Evolutionary conservation across 306 rosid species (phyloP), one percentile per base, ranked within the genome.

Genomic region (Lotus japonicus): DNA sequence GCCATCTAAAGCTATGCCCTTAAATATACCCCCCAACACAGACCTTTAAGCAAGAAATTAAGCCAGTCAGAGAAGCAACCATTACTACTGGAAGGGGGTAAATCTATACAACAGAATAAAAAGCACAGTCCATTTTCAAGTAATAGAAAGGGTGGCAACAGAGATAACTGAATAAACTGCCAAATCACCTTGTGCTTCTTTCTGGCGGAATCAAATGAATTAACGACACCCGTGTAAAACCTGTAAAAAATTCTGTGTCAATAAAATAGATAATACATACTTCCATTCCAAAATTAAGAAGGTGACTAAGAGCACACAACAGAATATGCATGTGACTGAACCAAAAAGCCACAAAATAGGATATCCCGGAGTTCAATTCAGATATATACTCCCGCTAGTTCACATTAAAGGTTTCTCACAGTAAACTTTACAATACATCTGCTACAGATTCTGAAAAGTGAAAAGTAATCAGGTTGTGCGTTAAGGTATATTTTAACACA

Each of bases 161-260:
- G 39, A 64, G 11, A 60, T 42, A 39, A 65, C 10, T 74, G 6
- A 5, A 45, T 58, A 63, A 64, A 35, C 61, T 18, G 53, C 69
- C 71, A 66, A 70, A 86, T 81, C 62, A 94, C 97, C 96, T 77
- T 71, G 78, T 94, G 97, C 87, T 77, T 94, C 80, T 77, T 85
- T 80, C 56, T 84, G 28, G 31, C 75, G 38, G 78, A 58, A 84
- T 90, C 90, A 85, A 77, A 90, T 50, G 85, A 84, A 41, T 79
- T 69, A 1, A 94, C 55, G 31, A 79, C 66, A 61, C 99, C 99
- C 60, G 72, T 77, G 75, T 90, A 94, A 78, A 53, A 94, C 97
- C 99, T 94, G 95, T 6, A 80, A 65, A 76, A 60, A 48, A 14
- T 6, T 7, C 63, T 18, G 36, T 43, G 56, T 73, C 31, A 75